These are phyloP conservation scores for Firmiana major DNA, from an alignment of 345 rosid species.

Conservation along the genomic window DNA sequence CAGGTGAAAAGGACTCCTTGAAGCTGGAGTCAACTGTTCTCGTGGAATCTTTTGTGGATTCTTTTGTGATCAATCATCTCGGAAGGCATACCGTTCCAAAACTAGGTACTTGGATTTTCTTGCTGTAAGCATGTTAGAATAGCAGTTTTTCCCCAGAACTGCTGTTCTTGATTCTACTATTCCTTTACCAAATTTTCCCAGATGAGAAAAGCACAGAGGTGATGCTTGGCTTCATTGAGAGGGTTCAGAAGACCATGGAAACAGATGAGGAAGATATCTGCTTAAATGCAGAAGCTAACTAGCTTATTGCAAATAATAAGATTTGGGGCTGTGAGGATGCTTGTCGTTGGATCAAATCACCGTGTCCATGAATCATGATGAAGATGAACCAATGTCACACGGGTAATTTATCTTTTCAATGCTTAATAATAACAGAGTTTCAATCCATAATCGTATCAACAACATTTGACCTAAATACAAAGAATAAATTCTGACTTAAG, in stretches of 20 bases:
- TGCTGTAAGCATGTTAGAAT: not conserved
- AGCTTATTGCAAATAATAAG: not conserved
- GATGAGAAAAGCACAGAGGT: constrained; percentile 11
- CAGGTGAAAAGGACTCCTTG: constrained; percentile 21
- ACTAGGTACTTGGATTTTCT: not conserved
- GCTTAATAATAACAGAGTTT: no score
- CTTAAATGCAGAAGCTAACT: not conserved
- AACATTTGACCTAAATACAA: no score
- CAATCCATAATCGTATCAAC: no score
- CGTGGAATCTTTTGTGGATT: constrained; percentile 25
- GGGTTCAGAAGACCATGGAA: not conserved
- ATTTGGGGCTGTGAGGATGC: not conserved
- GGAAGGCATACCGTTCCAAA: constrained; percentile 26
- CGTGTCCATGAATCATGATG: no score
- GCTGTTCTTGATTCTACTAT: not conserved
- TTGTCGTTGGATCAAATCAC: not conserved
- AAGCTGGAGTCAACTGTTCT: constrained; percentile 19
- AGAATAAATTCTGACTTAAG: no score
- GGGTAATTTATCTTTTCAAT: no score
- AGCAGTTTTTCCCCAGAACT: not conserved
- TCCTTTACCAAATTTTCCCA: not conserved
- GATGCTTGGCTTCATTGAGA: constrained; percentile 16
- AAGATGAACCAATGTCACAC: not conserved
- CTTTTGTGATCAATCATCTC: constrained; percentile 22
- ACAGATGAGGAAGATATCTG: not conserved